phyloP scores from a whole-genome alignment of 345 rosid species.

The Euclidium syriacum region DNA sequence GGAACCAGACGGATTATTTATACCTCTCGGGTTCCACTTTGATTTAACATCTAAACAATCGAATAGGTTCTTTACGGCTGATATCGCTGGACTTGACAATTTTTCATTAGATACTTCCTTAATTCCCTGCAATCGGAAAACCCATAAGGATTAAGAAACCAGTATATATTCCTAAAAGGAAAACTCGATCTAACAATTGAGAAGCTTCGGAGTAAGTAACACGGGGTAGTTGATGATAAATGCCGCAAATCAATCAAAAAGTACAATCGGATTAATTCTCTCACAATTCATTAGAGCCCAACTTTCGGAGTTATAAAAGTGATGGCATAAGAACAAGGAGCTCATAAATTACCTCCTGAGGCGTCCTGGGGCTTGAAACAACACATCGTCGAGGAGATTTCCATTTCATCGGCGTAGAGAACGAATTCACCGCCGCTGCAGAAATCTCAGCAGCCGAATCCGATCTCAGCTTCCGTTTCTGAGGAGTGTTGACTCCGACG shows the following conservation, averaged over 20 bases:
- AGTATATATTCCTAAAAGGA: not conserved
- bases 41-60: slow-evolving; percentile 25
- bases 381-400: slow-evolving; percentile 49
- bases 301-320: not conserved
- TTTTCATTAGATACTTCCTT: slow-evolving; percentile 25
- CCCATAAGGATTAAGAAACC: not conserved
- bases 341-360: slow-evolving; percentile 7
- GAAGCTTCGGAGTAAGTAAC: not conserved
- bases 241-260: not conserved
- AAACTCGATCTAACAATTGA: not conserved
- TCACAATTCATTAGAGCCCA: not conserved
- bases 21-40: slow-evolving; percentile 71
- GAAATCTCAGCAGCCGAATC: slow-evolving; percentile 22
- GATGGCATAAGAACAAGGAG: not conserved
- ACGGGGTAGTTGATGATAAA: not conserved
- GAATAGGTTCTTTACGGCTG: slow-evolving; percentile 23
- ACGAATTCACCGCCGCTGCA: not conserved
- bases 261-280: not conserved
- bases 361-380: slow-evolving; percentile 31
- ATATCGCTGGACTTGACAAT: slow-evolving; percentile 3
- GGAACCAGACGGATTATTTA: not conserved
- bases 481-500: slow-evolving; percentile 34
- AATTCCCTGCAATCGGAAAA: slow-evolving; percentile 17
- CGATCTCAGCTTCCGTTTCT: slow-evolving; percentile 56
- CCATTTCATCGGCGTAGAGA: slow-evolving; percentile 36